Evolutionary conservation across 441 rosid genomes (phyloP).

Genomic region (Syzygium malaccense): DNA sequence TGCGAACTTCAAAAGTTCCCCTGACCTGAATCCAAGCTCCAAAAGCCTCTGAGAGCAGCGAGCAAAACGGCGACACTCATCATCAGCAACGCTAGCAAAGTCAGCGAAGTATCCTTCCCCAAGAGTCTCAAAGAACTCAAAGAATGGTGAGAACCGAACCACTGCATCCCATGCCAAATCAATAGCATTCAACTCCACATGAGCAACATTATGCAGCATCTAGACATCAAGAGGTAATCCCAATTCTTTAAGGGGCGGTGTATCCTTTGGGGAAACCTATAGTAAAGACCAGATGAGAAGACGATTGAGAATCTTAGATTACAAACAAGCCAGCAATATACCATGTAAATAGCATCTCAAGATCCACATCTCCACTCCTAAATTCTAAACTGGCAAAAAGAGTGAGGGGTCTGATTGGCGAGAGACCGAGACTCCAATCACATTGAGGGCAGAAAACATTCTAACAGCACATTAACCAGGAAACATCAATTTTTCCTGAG

Average conservation of each 20-base stretch:
- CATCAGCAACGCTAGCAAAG: conserved; percentile 80
- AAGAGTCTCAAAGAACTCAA: conserved; percentile 27
- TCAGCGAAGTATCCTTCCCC: conserved; percentile 67
- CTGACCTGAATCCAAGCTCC: conserved; percentile 77
- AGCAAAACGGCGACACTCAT: conserved; percentile 82
- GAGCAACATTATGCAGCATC: conserved; percentile 77
- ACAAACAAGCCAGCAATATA: neutral
- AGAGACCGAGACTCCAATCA: conserved; percentile 35
- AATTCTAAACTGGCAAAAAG: neutral
- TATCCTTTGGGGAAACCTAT: conserved; percentile 25
- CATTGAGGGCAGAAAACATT: no score
- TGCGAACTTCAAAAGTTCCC: neutral
- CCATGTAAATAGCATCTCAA: neutral
- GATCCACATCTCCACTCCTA: neutral
- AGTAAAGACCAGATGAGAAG: neutral
- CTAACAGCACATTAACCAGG: neutral
- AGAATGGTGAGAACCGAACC: conserved; percentile 67
- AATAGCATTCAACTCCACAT: conserved; percentile 82
- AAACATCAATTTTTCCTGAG: no score
- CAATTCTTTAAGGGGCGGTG: conserved; percentile 56
- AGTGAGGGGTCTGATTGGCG: neutral
- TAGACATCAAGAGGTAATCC: conserved; percentile 73
- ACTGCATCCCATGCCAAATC: conserved; percentile 93
- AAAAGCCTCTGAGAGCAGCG: conserved; percentile 85
- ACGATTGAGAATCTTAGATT: rapidly evolving